These are phyloP conservation scores for Fusarium robinianum DNA, from an alignment of 2,329 filamentous ascomycete species.

Conservation along the genomic window DNA sequence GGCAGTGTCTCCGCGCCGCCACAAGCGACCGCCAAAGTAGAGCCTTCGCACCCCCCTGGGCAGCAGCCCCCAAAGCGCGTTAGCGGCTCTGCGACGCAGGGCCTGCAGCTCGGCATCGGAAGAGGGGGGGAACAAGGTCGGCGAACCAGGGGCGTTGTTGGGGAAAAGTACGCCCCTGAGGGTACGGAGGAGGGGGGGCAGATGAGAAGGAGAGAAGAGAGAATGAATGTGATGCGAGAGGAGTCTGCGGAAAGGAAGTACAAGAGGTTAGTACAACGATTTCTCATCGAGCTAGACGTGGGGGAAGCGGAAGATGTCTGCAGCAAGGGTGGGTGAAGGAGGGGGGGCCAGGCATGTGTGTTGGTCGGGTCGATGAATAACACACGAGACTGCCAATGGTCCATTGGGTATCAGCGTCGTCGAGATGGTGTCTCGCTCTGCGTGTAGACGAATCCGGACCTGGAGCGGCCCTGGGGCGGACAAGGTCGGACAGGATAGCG, in stretches of 20 bases:
- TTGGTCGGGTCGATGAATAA: conserved; percentile 21
- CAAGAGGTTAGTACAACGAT: conserved; percentile 34
- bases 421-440: conserved; percentile 16
- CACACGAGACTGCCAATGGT: conserved; percentile 27
- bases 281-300: conserved; percentile 19
- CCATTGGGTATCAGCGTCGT: conserved; percentile 25
- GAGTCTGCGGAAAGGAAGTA: conserved; percentile 50
- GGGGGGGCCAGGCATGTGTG: conserved; percentile 9
- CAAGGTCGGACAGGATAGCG: conserved; percentile 11
- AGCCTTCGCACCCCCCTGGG: conserved; percentile 53
- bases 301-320: conserved; percentile 20
- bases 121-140: conserved; percentile 63
- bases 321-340: conserved; percentile 12
- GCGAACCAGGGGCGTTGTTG: conserved; percentile 73
- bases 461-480: too few species aligned
- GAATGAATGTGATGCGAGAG: conserved; percentile 61
- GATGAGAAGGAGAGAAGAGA: conserved; percentile 65
- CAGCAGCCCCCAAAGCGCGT: conserved; percentile 56
- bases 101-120: conserved; percentile 62
- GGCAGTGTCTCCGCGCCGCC: conserved; percentile 31
- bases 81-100: conserved; percentile 70
- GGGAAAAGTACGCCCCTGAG: conserved; percentile 83
- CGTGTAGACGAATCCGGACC: too few species aligned
- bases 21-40: conserved; percentile 53
- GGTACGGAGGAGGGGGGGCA: conserved; percentile 70